These are phyloP conservation scores for Umbilicus rupestris DNA, from an alignment of 164 flowering plant species.

Conservation along the genomic window DNA sequence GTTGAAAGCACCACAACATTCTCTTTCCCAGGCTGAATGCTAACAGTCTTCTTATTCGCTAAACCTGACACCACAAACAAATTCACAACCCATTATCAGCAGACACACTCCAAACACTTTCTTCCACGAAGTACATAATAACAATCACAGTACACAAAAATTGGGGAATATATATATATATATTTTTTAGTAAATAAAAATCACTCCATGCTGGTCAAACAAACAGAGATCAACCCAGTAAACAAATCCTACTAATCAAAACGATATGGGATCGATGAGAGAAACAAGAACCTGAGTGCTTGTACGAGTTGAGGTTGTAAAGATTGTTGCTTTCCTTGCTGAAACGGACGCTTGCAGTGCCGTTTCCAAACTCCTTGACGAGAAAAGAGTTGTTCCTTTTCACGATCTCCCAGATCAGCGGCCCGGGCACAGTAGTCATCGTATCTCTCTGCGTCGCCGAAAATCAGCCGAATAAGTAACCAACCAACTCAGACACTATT, in stretches of 20 bases:
- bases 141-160: too few relatives aligned
- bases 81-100: not conserved
- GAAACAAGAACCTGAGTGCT: conserved; percentile 54
- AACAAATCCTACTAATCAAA: not conserved
- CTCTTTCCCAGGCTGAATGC: conserved; percentile 58
- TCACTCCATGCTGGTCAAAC: not conserved
- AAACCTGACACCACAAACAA: conserved; percentile 26
- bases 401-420: conserved; percentile 87
- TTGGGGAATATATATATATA: not conserved
- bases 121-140: not conserved
- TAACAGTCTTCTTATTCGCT: conserved; percentile 71
- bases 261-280: too few relatives aligned
- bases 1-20: conserved; percentile 57
- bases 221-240: not conserved
- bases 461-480: not conserved
- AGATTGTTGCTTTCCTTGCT: conserved; percentile 85
- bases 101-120: too few relatives aligned
- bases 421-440: conserved; percentile 80
- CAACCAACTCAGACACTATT: not conserved
- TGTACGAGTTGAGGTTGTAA: conserved; percentile 69
- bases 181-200: not conserved
- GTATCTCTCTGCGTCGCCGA: not conserved
- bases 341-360: conserved; percentile 51
- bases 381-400: conserved; percentile 82
- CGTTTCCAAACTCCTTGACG: conserved; percentile 80